Base-by-base conservation (phyloP, 306 rosid genomes). In the Cucurbita ficifolia region DNA sequence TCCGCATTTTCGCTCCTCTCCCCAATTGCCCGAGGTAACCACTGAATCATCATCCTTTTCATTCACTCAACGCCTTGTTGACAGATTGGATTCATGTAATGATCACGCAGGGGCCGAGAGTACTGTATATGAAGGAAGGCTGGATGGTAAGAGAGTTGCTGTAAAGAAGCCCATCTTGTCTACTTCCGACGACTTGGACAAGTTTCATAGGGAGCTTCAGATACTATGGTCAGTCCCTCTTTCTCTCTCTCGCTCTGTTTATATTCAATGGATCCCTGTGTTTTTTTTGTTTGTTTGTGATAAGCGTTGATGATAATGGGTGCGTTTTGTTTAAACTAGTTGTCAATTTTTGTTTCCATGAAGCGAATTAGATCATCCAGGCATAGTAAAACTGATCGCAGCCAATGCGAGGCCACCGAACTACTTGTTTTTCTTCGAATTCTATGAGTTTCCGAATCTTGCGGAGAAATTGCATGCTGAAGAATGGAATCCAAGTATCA, bases 361-460 rank as follows among this genome's bases (percentile, higher is more conserved):
- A 60, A 91, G 97, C 80, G 85, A 81, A 86, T 75, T 92, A 78
- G 91, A 86, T 79, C 92, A 92, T 81, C 89, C 91, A 4, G 88
- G 89, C 64, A 73, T 92, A 36, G 90, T 88, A 10, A 85, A 84
- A 69, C 64, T 90, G 74, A 79, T 92, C 49, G 98, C 98, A 0
- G 98, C 96, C 22, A 94, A 90, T 80, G 97, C 97, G 53, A 92
- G 81, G 82, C 96, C 96, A 55, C 98, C 97, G 60, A 85, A 84
- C 79, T 93, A 90, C 77, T 62, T 93, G 88, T 85, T 87, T 86
- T 90, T 93, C 96, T 93, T 90, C 64, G 86, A 87, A 50, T 87
- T 84, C 78, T 93, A 80, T 39, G 87, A 86, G 76, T 79, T 84
- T 70, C 86, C 77, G 5, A 93, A 87, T 78, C 96, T 90, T 14